phyloP scores from a whole-genome alignment of 2,329 filamentous ascomycete species.

The Furcasterigmium furcatum region DNA sequence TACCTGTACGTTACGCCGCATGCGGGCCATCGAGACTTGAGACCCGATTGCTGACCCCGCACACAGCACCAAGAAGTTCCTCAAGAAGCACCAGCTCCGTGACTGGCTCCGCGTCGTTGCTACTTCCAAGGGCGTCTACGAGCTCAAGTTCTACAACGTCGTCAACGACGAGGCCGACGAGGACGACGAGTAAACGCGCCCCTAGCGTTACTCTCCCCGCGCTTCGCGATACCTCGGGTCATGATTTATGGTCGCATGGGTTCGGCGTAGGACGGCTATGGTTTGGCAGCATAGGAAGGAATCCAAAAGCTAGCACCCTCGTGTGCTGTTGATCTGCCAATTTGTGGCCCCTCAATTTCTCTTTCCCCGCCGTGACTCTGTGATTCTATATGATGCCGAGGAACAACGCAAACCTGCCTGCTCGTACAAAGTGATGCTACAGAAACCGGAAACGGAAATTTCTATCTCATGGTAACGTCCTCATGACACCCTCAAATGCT shows the following conservation, averaged over 20 bases:
- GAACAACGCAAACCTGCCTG: neutral
- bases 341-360: neutral
- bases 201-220: slow-evolving; percentile 5
- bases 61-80: slow-evolving; percentile 97
- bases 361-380: no score
- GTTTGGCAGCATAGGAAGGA: slow-evolving; percentile 10
- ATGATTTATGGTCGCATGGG: slow-evolving; percentile 10
- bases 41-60: slow-evolving; percentile 5
- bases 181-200: slow-evolving; percentile 84
- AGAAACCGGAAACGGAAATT: no score
- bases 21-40: no score
- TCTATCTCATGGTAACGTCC: slow-evolving; percentile 53
- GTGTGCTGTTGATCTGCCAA: slow-evolving; percentile 15
- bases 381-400: slow-evolving; percentile 8
- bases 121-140: slow-evolving; percentile 96
- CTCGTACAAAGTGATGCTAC: no score
- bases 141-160: slow-evolving; percentile 99
- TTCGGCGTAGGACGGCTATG: slow-evolving; percentile 11
- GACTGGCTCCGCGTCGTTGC: slow-evolving; percentile 99
- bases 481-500: slow-evolving; percentile 91
- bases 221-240: slow-evolving; percentile 1
- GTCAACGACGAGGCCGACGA: slow-evolving; percentile 97
- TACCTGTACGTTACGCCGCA: slow-evolving; percentile 70
- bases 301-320: slow-evolving; percentile 14
- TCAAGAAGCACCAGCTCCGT: slow-evolving; percentile 99